Conservation (phyloP, 352 stramenopile species). For the Phytophthora pinifolia region DNA sequence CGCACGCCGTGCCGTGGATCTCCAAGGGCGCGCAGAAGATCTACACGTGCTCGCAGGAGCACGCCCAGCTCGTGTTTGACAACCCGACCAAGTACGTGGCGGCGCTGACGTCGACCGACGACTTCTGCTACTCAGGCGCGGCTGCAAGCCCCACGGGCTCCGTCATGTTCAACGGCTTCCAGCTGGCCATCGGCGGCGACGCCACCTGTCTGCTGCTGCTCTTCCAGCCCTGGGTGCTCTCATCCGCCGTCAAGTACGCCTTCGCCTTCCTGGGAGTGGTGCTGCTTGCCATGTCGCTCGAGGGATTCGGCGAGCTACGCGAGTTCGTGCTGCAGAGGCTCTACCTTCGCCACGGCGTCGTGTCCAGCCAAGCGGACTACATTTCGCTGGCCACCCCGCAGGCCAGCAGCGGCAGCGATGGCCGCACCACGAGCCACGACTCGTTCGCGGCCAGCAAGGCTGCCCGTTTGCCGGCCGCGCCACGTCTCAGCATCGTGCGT, state of each 20-base stretch:
- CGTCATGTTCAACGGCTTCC: slow-evolving; percentile 87
- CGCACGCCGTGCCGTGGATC: slow-evolving; percentile 77
- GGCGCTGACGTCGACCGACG: slow-evolving; percentile 26
- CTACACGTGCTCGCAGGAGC: slow-evolving; percentile 68
- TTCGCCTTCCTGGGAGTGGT: slow-evolving; percentile 77
- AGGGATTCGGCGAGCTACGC: slow-evolving; percentile 60
- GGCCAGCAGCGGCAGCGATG: slow-evolving; percentile 13
- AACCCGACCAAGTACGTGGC: slow-evolving; percentile 53
- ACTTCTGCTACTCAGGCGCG: slow-evolving; percentile 59
- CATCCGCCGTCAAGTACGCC: slow-evolving; percentile 65
- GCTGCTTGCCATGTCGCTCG: slow-evolving; percentile 63
- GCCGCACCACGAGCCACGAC: slow-evolving; percentile 9
- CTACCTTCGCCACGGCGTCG: slow-evolving; percentile 52
- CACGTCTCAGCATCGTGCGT: slow-evolving; percentile 28
- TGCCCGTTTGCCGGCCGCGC: slow-evolving; percentile 16
- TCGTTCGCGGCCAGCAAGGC: slow-evolving; percentile 22
- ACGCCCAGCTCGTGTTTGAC: slow-evolving; percentile 51
- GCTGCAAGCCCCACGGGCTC: slow-evolving; percentile 44
- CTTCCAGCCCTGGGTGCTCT: slow-evolving; percentile 80
- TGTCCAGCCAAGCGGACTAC: slow-evolving; percentile 65
- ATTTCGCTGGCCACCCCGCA: slow-evolving; percentile 44
- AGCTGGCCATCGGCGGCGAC: slow-evolving; percentile 61
- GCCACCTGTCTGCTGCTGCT: slow-evolving; percentile 69
- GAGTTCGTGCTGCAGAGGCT: slow-evolving; percentile 47
- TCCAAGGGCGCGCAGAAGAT: slow-evolving; percentile 71